phyloP scores from a whole-genome alignment of 768 basidiomycete genomes.

The Vararia minispora region DNA sequence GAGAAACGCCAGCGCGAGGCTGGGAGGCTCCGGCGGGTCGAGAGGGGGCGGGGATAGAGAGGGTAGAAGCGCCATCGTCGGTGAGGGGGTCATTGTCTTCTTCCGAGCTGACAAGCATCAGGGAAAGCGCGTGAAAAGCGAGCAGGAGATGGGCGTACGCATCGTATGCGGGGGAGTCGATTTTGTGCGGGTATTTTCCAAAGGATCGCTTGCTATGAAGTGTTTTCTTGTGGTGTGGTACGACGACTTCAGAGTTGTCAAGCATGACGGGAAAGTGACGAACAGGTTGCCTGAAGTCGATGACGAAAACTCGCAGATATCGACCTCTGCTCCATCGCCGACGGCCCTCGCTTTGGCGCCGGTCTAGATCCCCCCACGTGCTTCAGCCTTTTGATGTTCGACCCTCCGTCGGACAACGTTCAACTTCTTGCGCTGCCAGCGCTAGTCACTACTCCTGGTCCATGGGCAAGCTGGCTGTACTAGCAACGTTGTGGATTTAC shows the following conservation, averaged over 20 bases:
- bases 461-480: no score
- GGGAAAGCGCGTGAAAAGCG: slow-evolving; percentile 11
- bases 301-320: slow-evolving; percentile 35
- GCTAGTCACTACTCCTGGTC: no score
- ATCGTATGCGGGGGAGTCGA: slow-evolving; percentile 71
- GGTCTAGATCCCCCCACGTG: no score
- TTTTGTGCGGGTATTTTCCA: slow-evolving; percentile 49
- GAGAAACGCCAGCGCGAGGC: slow-evolving; percentile 13
- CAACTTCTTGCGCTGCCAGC: no score
- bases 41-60: slow-evolving; percentile 30
- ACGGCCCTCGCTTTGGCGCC: slow-evolving; percentile 38
- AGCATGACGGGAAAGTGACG: neutral
- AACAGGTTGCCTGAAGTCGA: neutral
- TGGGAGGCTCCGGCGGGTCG: slow-evolving; percentile 15
- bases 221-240: slow-evolving; percentile 14
- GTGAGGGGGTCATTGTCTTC: slow-evolving; percentile 84
- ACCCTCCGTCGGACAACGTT: no score
- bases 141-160: slow-evolving; percentile 31
- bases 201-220: slow-evolving; percentile 49
- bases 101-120: slow-evolving; percentile 45
- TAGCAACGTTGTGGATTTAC: no score
- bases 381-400: no score
- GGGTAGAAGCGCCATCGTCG: slow-evolving; percentile 52
- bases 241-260: slow-evolving; percentile 9
- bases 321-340: slow-evolving; percentile 47